Evolutionary conservation across 495 filamentous ascomycete species (phyloP).

Genomic region (Daldinia caldariorum): DNA sequence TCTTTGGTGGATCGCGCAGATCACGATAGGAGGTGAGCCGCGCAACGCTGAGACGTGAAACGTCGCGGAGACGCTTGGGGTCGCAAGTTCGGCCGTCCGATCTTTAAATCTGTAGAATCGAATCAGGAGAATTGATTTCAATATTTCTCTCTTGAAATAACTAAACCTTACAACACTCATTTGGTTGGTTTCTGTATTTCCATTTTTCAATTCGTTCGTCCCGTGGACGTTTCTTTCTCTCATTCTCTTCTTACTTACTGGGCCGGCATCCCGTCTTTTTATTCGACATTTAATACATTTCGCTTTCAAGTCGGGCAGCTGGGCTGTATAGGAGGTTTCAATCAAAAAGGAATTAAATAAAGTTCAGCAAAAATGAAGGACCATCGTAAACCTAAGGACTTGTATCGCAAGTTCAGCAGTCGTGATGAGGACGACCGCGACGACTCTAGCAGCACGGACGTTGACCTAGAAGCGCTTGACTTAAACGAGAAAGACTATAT

Average conservation of each 20-base stretch:
- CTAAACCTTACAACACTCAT: no score
- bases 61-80: conserved; percentile 26
- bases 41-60: conserved; percentile 31
- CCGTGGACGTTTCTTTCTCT: conserved; percentile 1
- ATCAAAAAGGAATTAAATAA: background rate
- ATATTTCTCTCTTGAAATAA: background rate
- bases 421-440: conserved; percentile 40
- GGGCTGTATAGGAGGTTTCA: background rate
- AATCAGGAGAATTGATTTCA: conserved; percentile 2
- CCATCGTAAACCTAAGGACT: conserved; percentile 20
- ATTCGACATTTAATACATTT: conserved; percentile 7
- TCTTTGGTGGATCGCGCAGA: no score
- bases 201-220: background rate
- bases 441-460: conserved; percentile 47
- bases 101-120: conserved; percentile 10
- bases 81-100: conserved; percentile 19
- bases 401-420: conserved; percentile 29
- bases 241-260: conserved; percentile 23
- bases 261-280: conserved; percentile 28
- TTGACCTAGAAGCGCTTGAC: conserved; percentile 45
- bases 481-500: conserved; percentile 44
- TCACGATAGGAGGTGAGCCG: conserved; percentile 11
- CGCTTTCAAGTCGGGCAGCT: background rate
- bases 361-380: conserved; percentile 25
- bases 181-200: background rate